Evolutionary conservation across 331 rosid genomes (phyloP).

Genomic region (Pyracantha coccinea): DNA sequence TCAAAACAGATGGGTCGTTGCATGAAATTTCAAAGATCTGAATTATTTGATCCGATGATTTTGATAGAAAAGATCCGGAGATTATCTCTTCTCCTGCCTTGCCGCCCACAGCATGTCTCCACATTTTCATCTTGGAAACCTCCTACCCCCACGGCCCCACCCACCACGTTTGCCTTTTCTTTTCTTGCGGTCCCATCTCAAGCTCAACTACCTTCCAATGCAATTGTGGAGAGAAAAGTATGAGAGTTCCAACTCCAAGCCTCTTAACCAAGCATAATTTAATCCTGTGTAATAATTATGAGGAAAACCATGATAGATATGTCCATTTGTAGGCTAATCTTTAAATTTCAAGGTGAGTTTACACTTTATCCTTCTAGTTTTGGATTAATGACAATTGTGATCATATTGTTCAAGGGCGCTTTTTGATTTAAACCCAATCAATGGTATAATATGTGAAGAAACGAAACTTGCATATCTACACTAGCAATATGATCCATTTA

Average conservation of each 20-base stretch:
- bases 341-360: background rate
- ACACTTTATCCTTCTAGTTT: background rate
- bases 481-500: background rate
- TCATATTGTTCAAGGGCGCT: too few species aligned
- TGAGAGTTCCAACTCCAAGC: background rate
- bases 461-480: background rate
- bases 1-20: too few species aligned
- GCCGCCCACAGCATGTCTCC: background rate
- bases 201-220: constrained; percentile 17
- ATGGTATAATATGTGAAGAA: too few species aligned
- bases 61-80: too few species aligned
- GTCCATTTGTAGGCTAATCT: constrained; percentile 13
- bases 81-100: too few species aligned
- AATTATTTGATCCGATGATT: accelerated
- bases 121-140: constrained; percentile 20
- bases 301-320: constrained; percentile 6
- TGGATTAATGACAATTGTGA: background rate
- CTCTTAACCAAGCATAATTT: constrained; percentile 12
- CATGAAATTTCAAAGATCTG: too few species aligned
- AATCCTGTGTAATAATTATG: constrained; percentile 21
- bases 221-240: background rate
- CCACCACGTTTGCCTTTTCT: constrained; percentile 11
- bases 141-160: background rate
- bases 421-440: background rate
- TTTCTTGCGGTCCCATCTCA: constrained; percentile 20